phyloP scores from a whole-genome alignment of 331 rosid genomes.

The Quercus tomentella region DNA sequence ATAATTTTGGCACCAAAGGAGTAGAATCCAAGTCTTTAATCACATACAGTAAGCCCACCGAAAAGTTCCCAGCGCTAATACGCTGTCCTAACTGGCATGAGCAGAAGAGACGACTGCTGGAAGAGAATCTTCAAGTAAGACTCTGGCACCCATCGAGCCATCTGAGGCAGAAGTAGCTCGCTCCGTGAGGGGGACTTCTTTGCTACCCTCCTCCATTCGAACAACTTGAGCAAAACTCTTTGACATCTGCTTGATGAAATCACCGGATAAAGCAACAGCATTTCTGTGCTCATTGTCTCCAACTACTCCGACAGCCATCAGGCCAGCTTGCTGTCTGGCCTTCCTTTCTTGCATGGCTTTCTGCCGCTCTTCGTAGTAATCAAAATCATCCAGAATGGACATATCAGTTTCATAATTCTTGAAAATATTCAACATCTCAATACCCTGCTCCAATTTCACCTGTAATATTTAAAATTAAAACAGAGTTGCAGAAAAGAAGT shows the following conservation, averaged over 20 bases:
- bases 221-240: constrained; percentile 84
- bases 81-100: constrained; percentile 44
- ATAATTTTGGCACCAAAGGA: constrained; percentile 13
- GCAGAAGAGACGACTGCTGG: constrained; percentile 49
- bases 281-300: constrained; percentile 60
- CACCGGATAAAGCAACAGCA: constrained; percentile 37
- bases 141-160: constrained; percentile 32
- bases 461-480: constrained; percentile 29
- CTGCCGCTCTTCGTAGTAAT: constrained; percentile 78
- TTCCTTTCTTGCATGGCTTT: constrained; percentile 82
- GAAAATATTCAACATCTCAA: constrained; percentile 71
- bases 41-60: constrained; percentile 3
- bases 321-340: constrained; percentile 61
- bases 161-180: constrained; percentile 41
- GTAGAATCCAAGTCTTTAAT: constrained; percentile 23
- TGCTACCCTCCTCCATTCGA: constrained; percentile 57
- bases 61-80: constrained; percentile 12
- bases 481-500: constrained; percentile 9
- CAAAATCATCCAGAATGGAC: constrained; percentile 83
- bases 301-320: constrained; percentile 42
- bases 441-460: constrained; percentile 76
- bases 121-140: constrained; percentile 52
- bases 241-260: constrained; percentile 73
- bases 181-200: constrained; percentile 36
- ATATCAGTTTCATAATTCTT: constrained; percentile 64